phyloP scores from a whole-genome alignment of 495 filamentous ascomycete genomes.

The Pyrenula massariospora region DNA sequence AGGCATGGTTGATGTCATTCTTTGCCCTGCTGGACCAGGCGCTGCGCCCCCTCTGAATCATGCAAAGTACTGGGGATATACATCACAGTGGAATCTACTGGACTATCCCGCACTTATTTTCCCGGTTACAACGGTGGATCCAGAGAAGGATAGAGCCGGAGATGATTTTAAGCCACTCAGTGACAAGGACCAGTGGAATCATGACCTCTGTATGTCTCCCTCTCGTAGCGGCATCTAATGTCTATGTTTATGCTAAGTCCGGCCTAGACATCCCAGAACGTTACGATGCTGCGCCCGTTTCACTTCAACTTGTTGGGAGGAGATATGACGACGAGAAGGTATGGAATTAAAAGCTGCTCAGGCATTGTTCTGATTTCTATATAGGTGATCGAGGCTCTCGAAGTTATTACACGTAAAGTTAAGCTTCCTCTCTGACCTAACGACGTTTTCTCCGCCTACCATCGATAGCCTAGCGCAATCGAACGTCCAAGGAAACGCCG shows the following conservation, averaged over 20 bases:
- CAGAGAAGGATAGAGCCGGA: conserved; percentile 8
- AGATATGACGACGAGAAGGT: conserved; percentile 36
- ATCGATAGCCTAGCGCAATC: no score
- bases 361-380: no score
- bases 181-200: conserved; percentile 5
- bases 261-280: conserved; percentile 27
- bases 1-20: conserved; percentile 55
- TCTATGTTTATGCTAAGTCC: not conserved
- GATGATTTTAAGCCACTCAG: conserved; percentile 3
- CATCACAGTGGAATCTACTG: conserved; percentile 60
- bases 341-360: no score
- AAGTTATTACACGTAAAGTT: no score
- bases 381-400: no score
- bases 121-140: conserved; percentile 37
- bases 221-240: not conserved
- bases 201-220: conserved; percentile 2
- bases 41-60: conserved; percentile 48
- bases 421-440: no score
- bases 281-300: conserved; percentile 34
- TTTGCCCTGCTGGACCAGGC: conserved; percentile 50
- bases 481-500: no score
- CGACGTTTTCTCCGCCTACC: no score
- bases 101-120: conserved; percentile 54
- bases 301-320: conserved; percentile 30
- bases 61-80: conserved; percentile 60